These are phyloP conservation scores for Pyricularia sp. DNA, from an alignment of 2,329 filamentous ascomycete genomes.

Conservation along the genomic window DNA sequence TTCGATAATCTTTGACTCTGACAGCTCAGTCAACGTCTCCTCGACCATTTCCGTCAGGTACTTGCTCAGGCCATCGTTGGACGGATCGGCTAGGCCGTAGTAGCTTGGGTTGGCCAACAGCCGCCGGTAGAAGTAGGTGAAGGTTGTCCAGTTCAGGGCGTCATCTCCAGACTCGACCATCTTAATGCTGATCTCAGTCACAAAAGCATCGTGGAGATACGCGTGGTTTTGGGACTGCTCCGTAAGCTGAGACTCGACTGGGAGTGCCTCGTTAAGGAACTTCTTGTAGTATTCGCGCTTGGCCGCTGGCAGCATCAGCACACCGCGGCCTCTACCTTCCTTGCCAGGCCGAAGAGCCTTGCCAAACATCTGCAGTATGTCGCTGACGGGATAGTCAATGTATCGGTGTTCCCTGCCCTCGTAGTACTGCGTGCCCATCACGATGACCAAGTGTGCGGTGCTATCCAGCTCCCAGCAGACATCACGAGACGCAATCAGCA, in stretches of 20 bases:
- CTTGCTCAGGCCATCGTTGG: constrained; percentile 85
- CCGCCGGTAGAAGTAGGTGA: constrained; percentile 95
- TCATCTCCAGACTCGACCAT: constrained; percentile 94
- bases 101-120: constrained; percentile 93
- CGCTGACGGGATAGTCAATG: constrained; percentile 88
- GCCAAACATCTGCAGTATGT: constrained; percentile 96
- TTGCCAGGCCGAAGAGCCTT: constrained; percentile 73
- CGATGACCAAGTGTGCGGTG: constrained; percentile 80
- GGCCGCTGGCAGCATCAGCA: constrained; percentile 92
- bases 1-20: constrained; percentile 91
- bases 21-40: constrained; percentile 79
- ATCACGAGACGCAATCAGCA: constrained; percentile 68
- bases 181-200: constrained; percentile 93
- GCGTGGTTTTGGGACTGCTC: constrained; percentile 40
- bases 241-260: constrained; percentile 79
- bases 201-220: constrained; percentile 90
- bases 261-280: constrained; percentile 91
- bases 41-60: constrained; percentile 94
- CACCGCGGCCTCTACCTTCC: constrained; percentile 76
- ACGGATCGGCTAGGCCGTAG: constrained; percentile 82
- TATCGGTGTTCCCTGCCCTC: constrained; percentile 96
- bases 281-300: constrained; percentile 99
- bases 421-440: constrained; percentile 98
- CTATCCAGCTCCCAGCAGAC: constrained; percentile 93
- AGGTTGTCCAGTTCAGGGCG: constrained; percentile 96